Evolutionary conservation across 352 stramenopile species (phyloP).

Genomic region (Pythium coloratum): DNA sequence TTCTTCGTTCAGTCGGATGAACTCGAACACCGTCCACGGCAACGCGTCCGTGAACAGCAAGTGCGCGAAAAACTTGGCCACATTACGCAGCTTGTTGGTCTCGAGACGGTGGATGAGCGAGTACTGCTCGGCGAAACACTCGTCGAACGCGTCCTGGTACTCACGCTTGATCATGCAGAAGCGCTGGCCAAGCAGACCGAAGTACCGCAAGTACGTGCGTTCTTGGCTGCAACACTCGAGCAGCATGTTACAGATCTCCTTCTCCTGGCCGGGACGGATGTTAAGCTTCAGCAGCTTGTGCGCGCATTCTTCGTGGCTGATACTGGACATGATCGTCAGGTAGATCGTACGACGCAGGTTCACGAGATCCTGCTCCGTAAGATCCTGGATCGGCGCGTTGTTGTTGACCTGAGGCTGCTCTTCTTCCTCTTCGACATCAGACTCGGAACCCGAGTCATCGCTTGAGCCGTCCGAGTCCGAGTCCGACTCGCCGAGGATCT

Average conservation of each 20-base stretch:
- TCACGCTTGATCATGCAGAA: slow-evolving; percentile 97
- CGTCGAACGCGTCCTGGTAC: slow-evolving; percentile 96
- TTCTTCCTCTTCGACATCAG: slow-evolving; percentile 55
- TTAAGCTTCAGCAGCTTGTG: slow-evolving; percentile 99
- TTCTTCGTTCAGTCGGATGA: slow-evolving; percentile 97
- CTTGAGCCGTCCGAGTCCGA: slow-evolving; percentile 69
- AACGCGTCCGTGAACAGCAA: slow-evolving; percentile 97
- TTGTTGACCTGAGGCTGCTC: slow-evolving; percentile 22
- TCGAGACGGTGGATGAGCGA: slow-evolving; percentile 97
- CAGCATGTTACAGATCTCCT: slow-evolving; percentile 99
- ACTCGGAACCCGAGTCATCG: slow-evolving; percentile 41
- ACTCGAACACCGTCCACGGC: slow-evolving; percentile 97
- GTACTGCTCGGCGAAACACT: slow-evolving; percentile 94
- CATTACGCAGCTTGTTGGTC: slow-evolving; percentile 99
- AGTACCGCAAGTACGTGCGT: slow-evolving; percentile 96
- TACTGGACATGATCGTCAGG: slow-evolving; percentile 99
- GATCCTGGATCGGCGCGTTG: slow-evolving; percentile 90
- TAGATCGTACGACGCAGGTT: slow-evolving; percentile 99
- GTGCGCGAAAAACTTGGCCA: slow-evolving; percentile 99
- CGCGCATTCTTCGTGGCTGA: slow-evolving; percentile 98
- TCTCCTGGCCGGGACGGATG: slow-evolving; percentile 95
- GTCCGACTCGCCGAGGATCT: slow-evolving; percentile 96
- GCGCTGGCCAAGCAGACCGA: slow-evolving; percentile 95
- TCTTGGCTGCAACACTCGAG: slow-evolving; percentile 99
- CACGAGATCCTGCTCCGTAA: slow-evolving; percentile 97